Base-by-base conservation (phyloP, 2,329 filamentous ascomycete species). In the Fusarium mexicanum region DNA sequence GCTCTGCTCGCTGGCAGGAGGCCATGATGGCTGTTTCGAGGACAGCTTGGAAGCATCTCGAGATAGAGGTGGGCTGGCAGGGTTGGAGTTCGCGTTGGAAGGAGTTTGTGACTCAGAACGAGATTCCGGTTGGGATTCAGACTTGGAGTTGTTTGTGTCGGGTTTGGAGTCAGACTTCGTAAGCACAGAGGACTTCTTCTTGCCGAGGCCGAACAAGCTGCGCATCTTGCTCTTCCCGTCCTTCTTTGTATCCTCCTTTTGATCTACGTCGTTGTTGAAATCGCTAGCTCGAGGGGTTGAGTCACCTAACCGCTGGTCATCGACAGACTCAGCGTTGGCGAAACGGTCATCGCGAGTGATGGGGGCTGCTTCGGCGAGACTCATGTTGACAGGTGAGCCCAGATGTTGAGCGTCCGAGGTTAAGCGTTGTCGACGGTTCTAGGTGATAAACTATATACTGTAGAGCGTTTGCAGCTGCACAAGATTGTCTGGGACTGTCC, bases 191-290 rank as follows among this genome's bases (percentile, higher is more conserved):
- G 67, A 83, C 82, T 89, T 91, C 83, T 91, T 91, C 84, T 89
- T 91, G 60, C 89, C 89, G 72, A 91, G 87, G 10, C 88, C 86
- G 79, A 91, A 91, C 47, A 91, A 83, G 71, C 86, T 85, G 72
- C 88, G 85, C 82, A 88, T 90, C 80, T 88, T 88, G 57, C 86
- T 87, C 60, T 77, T 76, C n/a, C 69, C 67, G 24, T 79, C 76
- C 57, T 73, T 78, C 47, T 75, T 76, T 20, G 66, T 33, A 31
- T 74, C 76, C 29, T 62, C 74, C 6, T 55, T 53, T 14, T 69
- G 68, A 38, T 64, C 70, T 29, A 61, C 46, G 18, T 78, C 67
- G 48, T 46, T 91, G 64, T 88, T 89, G 68, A 92, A 87, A 9
- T 79, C 77, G 55, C 71, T 67, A 51, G 80, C 75, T 47, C 80